These are phyloP conservation scores for Monosporascus sp. DNA, from an alignment of 2,329 filamentous ascomycete genomes.

Conservation along the genomic window DNA sequence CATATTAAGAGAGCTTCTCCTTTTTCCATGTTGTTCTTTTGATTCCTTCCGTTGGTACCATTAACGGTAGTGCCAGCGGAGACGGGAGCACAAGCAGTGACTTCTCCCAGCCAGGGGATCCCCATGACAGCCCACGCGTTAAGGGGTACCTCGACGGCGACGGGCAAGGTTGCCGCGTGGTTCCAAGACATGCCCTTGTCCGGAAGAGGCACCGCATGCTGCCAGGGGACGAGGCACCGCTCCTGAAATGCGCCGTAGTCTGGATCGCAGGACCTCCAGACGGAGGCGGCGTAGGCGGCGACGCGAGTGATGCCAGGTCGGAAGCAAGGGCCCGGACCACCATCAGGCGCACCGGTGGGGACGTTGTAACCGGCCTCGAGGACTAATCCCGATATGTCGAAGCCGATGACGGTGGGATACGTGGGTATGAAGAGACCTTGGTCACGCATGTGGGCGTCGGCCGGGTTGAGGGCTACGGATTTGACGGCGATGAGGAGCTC, in stretches of 20 bases:
- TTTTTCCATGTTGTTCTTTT: conserved; percentile 7
- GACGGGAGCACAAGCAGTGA: conserved; percentile 1
- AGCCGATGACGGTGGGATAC: conserved; percentile 38
- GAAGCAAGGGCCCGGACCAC: conserved; percentile 16
- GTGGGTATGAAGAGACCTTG: conserved; percentile 33
- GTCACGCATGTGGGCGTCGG: conserved; percentile 37
- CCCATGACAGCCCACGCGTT: conserved; percentile 35
- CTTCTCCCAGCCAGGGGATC: conserved; percentile 19
- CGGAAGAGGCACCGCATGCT: conserved; percentile 32
- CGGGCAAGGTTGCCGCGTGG: conserved; percentile 33
- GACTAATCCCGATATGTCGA: conserved; percentile 39
- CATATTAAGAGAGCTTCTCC: conserved; percentile 34
- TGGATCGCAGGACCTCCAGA: conserved; percentile 38
- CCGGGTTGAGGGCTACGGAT: conserved; percentile 43
- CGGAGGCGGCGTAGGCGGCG: conserved; percentile 31
- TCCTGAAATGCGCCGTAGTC: conserved; percentile 45
- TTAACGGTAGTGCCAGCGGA: not conserved
- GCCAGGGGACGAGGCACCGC: conserved; percentile 35
- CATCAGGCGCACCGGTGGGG: conserved; percentile 13
- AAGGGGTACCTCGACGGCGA: conserved; percentile 31
- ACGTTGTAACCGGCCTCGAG: conserved; percentile 35
- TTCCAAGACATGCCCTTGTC: conserved; percentile 31
- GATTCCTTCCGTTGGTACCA: not conserved
- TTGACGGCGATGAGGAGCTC: conserved; percentile 44
- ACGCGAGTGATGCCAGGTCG: conserved; percentile 30